A percentile compares a stretch with the other conserved stretches of the same genome.
Conservation (phyloP, 495 filamentous ascomycete genomes). For the Rhypophila decipiens region DNA sequence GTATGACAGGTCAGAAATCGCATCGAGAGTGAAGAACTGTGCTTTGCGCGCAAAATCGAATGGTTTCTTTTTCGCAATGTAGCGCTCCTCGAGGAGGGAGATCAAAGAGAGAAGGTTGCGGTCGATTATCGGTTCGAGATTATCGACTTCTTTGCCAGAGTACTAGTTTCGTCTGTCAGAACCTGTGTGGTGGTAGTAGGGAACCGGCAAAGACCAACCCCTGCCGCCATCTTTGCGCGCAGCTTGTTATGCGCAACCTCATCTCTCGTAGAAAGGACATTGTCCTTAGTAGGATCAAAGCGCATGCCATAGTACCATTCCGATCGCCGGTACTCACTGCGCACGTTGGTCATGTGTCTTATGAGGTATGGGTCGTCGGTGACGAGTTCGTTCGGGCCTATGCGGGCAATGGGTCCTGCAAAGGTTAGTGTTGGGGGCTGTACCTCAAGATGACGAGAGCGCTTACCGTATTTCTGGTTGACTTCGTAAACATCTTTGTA, state of each 20-base stretch:
- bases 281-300: slow-evolving; percentile 37
- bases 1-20: slow-evolving; percentile 59
- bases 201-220: slow-evolving; percentile 4
- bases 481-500: slow-evolving; percentile 5
- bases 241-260: slow-evolving; percentile 21
- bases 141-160: slow-evolving; percentile 38
- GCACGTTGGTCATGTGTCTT: slow-evolving; percentile 26
- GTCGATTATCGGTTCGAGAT: slow-evolving; percentile 42
- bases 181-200: no score
- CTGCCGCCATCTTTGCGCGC: slow-evolving; percentile 25
- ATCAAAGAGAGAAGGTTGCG: slow-evolving; percentile 37
- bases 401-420: slow-evolving; percentile 15
- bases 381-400: slow-evolving; percentile 19
- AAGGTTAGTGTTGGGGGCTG: neutral
- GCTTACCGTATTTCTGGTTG: slow-evolving; percentile 11
- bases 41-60: slow-evolving; percentile 50
- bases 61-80: slow-evolving; percentile 37
- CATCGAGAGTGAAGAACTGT: slow-evolving; percentile 52
- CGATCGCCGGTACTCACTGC: slow-evolving; percentile 29
- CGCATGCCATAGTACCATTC: slow-evolving; percentile 37
- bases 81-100: slow-evolving; percentile 36
- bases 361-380: slow-evolving; percentile 38
- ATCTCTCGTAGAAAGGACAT: slow-evolving; percentile 25
- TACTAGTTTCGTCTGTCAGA: no score
- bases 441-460: neutral